Percentiles rank a stretch among this genome's conserved stretches.
phyloP scores from a whole-genome alignment of 805 yeast genomes.

The Jamesozyma piceae region DNA sequence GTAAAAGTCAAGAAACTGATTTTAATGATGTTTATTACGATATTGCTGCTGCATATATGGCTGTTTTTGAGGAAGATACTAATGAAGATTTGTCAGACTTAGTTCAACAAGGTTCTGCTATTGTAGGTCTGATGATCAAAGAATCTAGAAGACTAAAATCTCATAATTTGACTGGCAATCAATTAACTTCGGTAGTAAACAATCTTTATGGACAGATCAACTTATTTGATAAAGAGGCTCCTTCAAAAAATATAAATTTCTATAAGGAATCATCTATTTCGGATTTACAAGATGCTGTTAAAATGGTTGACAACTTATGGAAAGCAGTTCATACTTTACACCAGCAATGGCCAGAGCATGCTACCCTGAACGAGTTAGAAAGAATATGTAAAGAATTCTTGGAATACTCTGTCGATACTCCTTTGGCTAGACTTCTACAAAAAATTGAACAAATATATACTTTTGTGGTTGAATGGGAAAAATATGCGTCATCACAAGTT shows the following conservation, averaged over 20 bases:
- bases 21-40: constrained; percentile 40
- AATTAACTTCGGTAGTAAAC: constrained; percentile 31
- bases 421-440: constrained; percentile 67
- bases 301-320: constrained; percentile 37
- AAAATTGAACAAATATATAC: constrained; percentile 83
- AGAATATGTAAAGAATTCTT: constrained; percentile 60
- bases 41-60: constrained; percentile 43
- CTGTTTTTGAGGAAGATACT: constrained; percentile 29
- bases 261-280: constrained; percentile 52
- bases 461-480: constrained; percentile 84
- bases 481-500: constrained; percentile 73
- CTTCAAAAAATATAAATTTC: constrained; percentile 37
- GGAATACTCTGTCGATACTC: constrained; percentile 51
- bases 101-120: constrained; percentile 35
- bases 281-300: constrained; percentile 55
- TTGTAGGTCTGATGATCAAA: constrained; percentile 23
- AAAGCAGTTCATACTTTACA: constrained; percentile 40
- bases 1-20: constrained; percentile 9
- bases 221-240: constrained; percentile 17
- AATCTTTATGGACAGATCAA: constrained; percentile 30
- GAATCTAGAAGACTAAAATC: constrained; percentile 18
- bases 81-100: constrained; percentile 21
- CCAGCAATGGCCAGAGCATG: constrained; percentile 89
- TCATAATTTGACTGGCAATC: constrained; percentile 22
- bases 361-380: constrained; percentile 62